Conservation (phyloP, 768 basidiomycete species). For the Mycena rebaudengoi region DNA sequence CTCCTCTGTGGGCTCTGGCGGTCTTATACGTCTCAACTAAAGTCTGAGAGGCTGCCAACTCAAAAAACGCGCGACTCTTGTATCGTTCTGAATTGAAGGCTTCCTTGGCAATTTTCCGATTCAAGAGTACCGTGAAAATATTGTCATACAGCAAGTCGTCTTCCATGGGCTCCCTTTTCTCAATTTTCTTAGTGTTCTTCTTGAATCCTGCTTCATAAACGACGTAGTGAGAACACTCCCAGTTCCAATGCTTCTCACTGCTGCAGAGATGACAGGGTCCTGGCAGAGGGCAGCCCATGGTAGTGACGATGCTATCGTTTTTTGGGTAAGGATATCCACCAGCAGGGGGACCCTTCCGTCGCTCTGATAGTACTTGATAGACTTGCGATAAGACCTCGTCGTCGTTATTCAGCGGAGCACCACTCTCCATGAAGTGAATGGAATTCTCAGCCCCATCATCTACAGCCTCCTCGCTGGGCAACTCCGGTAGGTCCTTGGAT, state of each 20-base stretch:
- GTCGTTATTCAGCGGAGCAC: too few species aligned
- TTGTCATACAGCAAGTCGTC: conserved; percentile 6
- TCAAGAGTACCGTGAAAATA: not conserved
- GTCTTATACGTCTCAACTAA: not conserved
- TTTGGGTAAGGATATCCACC: conserved; percentile 6
- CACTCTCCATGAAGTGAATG: too few species aligned
- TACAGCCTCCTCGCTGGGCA: too few species aligned
- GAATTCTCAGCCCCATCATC: too few species aligned
- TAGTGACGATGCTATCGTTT: not conserved
- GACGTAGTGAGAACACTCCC: conserved; percentile 4
- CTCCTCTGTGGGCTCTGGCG: too few species aligned
- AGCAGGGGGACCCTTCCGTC: not conserved
- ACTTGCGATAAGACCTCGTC: not conserved
- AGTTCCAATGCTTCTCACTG: conserved; percentile 14
- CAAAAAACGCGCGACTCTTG: conserved; percentile 4
- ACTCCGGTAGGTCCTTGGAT: too few species aligned
- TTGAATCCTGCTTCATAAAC: not conserved
- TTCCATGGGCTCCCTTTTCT: not conserved
- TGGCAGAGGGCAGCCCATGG: not conserved
- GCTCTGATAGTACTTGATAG: not conserved
- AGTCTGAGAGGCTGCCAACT: not conserved
- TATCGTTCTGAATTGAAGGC: not conserved
- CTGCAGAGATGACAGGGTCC: conserved; percentile 1
- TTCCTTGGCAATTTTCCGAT: not conserved
- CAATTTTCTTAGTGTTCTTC: not conserved